Evolutionary conservation across 2,329 filamentous ascomycete species (phyloP).

Genomic region (Cercospora beticola): DNA sequence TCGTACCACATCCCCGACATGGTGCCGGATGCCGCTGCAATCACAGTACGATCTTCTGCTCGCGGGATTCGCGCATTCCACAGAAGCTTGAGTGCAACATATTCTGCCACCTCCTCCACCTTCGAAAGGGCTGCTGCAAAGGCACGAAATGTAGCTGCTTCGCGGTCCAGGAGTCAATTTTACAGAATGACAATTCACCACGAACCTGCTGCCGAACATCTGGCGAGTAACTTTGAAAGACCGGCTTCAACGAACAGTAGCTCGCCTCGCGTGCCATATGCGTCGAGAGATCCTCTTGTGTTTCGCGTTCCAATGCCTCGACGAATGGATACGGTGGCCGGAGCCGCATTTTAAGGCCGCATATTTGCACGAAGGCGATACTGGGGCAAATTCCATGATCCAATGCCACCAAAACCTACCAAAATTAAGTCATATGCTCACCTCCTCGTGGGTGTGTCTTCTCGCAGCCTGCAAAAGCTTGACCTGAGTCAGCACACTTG

Average conservation of each 20-base stretch:
- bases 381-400: not conserved
- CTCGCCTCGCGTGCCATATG: not conserved
- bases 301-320: not conserved
- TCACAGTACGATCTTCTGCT: not conserved
- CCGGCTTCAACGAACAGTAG: not conserved
- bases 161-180: not conserved
- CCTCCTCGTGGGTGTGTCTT: not conserved
- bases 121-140: not conserved
- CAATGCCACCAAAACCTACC: not conserved
- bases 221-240: not conserved
- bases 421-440: not conserved
- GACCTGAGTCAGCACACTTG: not conserved
- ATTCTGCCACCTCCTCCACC: not conserved
- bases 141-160: not conserved
- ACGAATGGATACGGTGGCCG: not conserved
- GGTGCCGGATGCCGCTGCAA: not conserved
- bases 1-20: not conserved
- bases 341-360: not conserved
- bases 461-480: not conserved
- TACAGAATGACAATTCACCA: not conserved
- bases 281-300: not conserved
- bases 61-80: not conserved
- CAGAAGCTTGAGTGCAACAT: not conserved
- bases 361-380: not conserved
- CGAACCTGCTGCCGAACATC: not conserved